Percentiles rank a stretch among this genome's conserved stretches.
Evolutionary conservation across 805 yeast species (phyloP).

Genomic region (Scheffersomyces spartinae): DNA sequence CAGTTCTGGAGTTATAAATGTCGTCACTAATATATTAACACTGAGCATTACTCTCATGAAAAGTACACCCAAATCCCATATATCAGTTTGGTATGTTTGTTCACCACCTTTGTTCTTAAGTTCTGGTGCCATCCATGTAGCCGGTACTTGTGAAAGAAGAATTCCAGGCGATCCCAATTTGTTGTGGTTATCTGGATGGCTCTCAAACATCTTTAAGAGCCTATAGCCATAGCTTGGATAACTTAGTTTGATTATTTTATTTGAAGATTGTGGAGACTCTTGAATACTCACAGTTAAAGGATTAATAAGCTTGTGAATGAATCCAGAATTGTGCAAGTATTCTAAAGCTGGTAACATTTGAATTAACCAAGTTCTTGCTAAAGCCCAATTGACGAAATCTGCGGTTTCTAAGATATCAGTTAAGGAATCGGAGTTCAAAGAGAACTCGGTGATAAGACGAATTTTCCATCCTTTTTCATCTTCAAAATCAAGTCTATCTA

Average conservation of each 20-base stretch:
- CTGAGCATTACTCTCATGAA: slow-evolving; percentile 34
- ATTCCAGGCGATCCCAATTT: slow-evolving; percentile 4
- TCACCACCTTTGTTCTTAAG: slow-evolving; percentile 21
- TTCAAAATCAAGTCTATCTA: slow-evolving; percentile 40
- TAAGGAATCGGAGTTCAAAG: slow-evolving; percentile 40
- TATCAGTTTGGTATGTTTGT: slow-evolving; percentile 74
- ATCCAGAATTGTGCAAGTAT: slow-evolving; percentile 72
- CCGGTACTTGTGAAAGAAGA: slow-evolving; percentile 10
- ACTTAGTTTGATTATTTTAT: slow-evolving; percentile 45
- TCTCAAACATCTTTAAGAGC: slow-evolving; percentile 22
- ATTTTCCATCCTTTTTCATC: slow-evolving; percentile 46
- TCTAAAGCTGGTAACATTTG: slow-evolving; percentile 81
- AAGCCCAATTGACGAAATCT: slow-evolving; percentile 53
- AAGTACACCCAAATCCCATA: slow-evolving; percentile 84
- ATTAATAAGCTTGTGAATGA: slow-evolving; percentile 60
- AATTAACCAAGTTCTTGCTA: slow-evolving; percentile 82
- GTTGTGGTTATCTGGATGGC: slow-evolving; percentile 13
- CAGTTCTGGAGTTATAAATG: slow-evolving; percentile 36
- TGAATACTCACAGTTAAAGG: slow-evolving; percentile 46
- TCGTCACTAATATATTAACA: slow-evolving; percentile 52
- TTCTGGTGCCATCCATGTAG: slow-evolving; percentile 78
- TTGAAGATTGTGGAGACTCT: slow-evolving; percentile 39
- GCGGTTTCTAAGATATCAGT: slow-evolving; percentile 59
- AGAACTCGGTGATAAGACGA: slow-evolving; percentile 55
- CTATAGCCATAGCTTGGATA: slow-evolving; percentile 40